Conservation (phyloP, 768 basidiomycete genomes). For the Epithele typhae region DNA sequence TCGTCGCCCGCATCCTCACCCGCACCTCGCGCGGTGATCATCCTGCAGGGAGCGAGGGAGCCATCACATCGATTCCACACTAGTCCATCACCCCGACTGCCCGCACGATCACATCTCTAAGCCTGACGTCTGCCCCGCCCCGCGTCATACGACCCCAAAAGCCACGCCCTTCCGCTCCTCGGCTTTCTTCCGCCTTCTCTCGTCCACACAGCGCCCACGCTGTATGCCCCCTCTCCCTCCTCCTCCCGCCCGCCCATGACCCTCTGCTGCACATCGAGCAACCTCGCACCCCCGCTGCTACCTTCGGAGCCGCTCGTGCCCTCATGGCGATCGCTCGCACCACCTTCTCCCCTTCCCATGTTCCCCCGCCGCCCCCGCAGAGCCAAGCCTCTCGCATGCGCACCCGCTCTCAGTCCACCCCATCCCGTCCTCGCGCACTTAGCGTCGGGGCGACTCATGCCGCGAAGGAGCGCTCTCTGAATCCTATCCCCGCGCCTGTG, state of each 20-base stretch:
- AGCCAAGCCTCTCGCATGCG: neutral
- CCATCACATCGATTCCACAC: slow-evolving; percentile 12
- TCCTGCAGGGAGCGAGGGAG: neutral
- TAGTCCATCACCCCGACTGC: slow-evolving; percentile 4
- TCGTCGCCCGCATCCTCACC: too few species aligned
- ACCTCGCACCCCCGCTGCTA: neutral
- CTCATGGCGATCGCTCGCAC: too few species aligned
- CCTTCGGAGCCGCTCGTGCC: slow-evolving; percentile 5
- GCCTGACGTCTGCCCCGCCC: neutral
- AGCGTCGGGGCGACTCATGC: slow-evolving; percentile 5
- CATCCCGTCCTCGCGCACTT: slow-evolving; percentile 11
- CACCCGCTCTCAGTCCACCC: slow-evolving; percentile 10
- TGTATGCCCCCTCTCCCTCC: too few species aligned
- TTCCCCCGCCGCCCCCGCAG: too few species aligned
- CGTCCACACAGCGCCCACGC: too few species aligned
- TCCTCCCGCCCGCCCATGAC: too few species aligned
- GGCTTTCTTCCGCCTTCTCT: neutral
- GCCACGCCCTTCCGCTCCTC: neutral
- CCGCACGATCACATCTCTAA: slow-evolving; percentile 4
- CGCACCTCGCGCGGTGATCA: neutral
- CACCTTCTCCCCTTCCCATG: too few species aligned
- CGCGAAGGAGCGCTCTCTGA: neutral
- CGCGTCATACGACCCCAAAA: slow-evolving; percentile 3
- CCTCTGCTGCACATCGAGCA: neutral
- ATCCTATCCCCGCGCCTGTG: neutral